These are phyloP conservation scores for Aspergillus neoniger DNA, from an alignment of 2,329 filamentous ascomycete species.

Conservation along the genomic window DNA sequence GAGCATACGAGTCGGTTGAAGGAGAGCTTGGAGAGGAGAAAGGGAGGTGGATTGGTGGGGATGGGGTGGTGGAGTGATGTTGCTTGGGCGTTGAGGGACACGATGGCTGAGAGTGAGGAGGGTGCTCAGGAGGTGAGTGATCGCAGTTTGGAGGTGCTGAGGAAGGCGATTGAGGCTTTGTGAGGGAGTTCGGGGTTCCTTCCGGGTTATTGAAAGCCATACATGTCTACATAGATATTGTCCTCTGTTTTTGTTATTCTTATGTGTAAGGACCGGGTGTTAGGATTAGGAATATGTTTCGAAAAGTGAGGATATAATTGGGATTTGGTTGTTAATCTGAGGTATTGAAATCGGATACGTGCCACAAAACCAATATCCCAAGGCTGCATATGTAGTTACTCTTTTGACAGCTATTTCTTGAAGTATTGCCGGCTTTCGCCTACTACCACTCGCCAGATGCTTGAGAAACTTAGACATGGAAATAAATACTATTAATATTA, in stretches of 20 bases:
- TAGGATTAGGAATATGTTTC: not conserved
- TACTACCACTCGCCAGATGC: too few relatives aligned
- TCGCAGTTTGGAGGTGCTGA: slow-evolving; percentile 57
- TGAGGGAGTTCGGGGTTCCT: slow-evolving; percentile 30
- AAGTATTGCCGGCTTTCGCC: too few relatives aligned
- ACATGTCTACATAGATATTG: not conserved
- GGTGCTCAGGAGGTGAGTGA: slow-evolving; percentile 44
- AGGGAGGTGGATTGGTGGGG: slow-evolving; percentile 77
- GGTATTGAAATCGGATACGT: too few relatives aligned
- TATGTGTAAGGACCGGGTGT: not conserved
- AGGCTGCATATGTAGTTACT: too few relatives aligned
- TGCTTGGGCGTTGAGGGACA: slow-evolving; percentile 69
- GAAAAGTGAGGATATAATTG: not conserved
- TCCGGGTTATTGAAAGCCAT: not conserved
- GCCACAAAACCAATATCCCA: too few relatives aligned
- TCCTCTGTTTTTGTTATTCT: not conserved
- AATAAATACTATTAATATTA: too few relatives aligned
- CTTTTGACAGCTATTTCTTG: too few relatives aligned
- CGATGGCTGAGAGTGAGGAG: slow-evolving; percentile 31
- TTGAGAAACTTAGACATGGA: too few relatives aligned
- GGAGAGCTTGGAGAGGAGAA: slow-evolving; percentile 80
- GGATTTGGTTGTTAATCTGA: not conserved
- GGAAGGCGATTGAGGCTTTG: slow-evolving; percentile 58
- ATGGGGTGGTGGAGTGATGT: slow-evolving; percentile 87
- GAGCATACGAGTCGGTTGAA: slow-evolving; percentile 91